Conservation (phyloP, 164 flowering plant species). For the Chimonanthus salicifolius region DNA sequence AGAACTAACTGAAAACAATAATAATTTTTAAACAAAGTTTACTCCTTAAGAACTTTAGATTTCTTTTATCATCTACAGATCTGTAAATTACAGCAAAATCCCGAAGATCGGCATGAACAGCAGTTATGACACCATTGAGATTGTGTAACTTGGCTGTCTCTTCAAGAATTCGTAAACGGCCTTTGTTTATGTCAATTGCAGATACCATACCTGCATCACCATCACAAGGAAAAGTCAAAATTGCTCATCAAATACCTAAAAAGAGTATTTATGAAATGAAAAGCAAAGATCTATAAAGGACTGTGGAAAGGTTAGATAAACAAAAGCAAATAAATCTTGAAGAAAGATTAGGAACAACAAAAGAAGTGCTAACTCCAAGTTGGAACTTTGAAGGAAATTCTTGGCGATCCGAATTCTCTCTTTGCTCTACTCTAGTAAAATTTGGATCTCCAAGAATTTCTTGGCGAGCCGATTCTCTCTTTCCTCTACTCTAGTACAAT, state of each 20-base stretch:
- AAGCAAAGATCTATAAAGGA: background rate
- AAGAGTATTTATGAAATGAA: background rate
- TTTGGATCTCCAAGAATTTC: too few relatives aligned
- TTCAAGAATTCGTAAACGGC: slow-evolving; percentile 71
- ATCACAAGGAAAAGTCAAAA: slow-evolving; percentile 2
- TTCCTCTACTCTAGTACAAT: too few relatives aligned
- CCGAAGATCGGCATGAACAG: slow-evolving; percentile 71
- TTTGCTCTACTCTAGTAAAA: too few relatives aligned
- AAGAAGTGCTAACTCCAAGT: background rate
- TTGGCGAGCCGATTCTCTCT: too few relatives aligned
- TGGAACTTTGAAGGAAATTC: background rate
- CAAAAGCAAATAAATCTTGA: background rate
- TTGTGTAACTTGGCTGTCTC: slow-evolving; percentile 72
- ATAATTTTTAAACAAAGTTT: too few relatives aligned
- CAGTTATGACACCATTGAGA: slow-evolving; percentile 52
- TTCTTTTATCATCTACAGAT: background rate
- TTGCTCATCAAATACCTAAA: background rate
- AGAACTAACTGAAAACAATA: too few relatives aligned
- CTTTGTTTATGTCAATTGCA: slow-evolving; percentile 82
- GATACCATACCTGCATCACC: slow-evolving; percentile 52
- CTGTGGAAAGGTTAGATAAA: background rate
- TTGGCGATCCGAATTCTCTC: too few relatives aligned
- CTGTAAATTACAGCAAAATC: slow-evolving; percentile 42
- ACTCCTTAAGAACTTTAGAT: too few relatives aligned
- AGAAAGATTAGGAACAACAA: background rate